Evolutionary conservation across 768 basidiomycete species (phyloP).

Genomic region (Pleurotus ostreatus): DNA sequence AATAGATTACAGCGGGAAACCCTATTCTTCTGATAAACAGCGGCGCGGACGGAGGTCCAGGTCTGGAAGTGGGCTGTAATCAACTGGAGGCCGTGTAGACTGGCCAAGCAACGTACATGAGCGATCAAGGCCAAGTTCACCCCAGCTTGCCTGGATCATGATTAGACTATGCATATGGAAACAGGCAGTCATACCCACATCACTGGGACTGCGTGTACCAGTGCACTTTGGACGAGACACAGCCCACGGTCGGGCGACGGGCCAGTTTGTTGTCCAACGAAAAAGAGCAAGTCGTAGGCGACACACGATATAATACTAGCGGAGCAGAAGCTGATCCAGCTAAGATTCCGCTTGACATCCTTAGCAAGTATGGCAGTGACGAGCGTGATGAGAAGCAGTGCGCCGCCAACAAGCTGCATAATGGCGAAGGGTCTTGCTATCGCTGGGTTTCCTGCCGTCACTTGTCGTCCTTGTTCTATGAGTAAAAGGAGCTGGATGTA

Average conservation of each 20-base stretch:
- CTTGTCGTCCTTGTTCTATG: no score
- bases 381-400: background rate
- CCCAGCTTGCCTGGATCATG: background rate
- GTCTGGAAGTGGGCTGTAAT: background rate
- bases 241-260: background rate
- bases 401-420: background rate
- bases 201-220: background rate
- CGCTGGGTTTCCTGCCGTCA: background rate
- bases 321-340: background rate
- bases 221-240: background rate
- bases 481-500: no score
- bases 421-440: background rate
- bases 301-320: background rate
- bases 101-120: background rate
- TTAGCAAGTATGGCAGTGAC: background rate
- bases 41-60: background rate
- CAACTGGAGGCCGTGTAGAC: background rate
- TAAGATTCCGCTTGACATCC: conserved; percentile 1
- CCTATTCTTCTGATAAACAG: background rate
- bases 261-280: conserved; percentile 3
- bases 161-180: background rate
- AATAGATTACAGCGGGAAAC: background rate
- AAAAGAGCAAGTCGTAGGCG: background rate
- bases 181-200: background rate
- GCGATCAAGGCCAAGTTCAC: background rate